Percentiles rank a stretch among this genome's conserved stretches.
These are phyloP conservation scores for Syncephalastrum monosporum DNA, from an alignment of 371 early-diverging fungal genomes.

Conservation along the genomic window DNA sequence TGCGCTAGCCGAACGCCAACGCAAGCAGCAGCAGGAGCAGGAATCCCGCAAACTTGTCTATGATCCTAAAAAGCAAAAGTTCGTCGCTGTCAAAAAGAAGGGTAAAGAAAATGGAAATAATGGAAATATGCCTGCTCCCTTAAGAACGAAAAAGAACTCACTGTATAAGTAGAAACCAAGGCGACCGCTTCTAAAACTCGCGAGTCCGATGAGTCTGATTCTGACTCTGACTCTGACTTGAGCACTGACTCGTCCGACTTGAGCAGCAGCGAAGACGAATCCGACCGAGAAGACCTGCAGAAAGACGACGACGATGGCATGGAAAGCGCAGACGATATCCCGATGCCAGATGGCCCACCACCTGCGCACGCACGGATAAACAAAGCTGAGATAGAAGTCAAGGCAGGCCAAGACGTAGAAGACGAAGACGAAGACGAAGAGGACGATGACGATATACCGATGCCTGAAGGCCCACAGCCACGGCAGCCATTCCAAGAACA, in stretches of 20 bases:
- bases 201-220: background rate
- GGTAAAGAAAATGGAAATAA: constrained; percentile 9
- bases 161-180: too few species aligned
- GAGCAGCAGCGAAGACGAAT: constrained; percentile 7
- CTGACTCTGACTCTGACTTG: constrained; percentile 15
- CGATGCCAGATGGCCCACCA: constrained; percentile 17
- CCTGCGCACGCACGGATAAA: constrained; percentile 1
- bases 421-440: constrained; percentile 31
- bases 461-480: constrained; percentile 48
- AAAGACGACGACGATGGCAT: constrained; percentile 12
- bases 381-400: constrained; percentile 2
- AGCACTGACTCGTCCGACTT: constrained; percentile 10
- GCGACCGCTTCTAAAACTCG: background rate
- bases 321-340: constrained; percentile 12
- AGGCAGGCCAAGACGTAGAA: constrained; percentile 8
- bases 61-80: constrained; percentile 43
- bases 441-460: constrained; percentile 45
- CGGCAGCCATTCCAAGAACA: constrained; percentile 34
- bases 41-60: constrained; percentile 44
- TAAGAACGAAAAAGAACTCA: too few species aligned
- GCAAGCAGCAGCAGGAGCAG: constrained; percentile 30
- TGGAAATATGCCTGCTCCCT: too few species aligned
- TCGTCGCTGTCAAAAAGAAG: constrained; percentile 45
- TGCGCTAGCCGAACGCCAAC: constrained; percentile 38
- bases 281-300: constrained; percentile 2